phyloP scores from a whole-genome alignment of 441 rosid species.

The Adansonia rubrostipa region DNA sequence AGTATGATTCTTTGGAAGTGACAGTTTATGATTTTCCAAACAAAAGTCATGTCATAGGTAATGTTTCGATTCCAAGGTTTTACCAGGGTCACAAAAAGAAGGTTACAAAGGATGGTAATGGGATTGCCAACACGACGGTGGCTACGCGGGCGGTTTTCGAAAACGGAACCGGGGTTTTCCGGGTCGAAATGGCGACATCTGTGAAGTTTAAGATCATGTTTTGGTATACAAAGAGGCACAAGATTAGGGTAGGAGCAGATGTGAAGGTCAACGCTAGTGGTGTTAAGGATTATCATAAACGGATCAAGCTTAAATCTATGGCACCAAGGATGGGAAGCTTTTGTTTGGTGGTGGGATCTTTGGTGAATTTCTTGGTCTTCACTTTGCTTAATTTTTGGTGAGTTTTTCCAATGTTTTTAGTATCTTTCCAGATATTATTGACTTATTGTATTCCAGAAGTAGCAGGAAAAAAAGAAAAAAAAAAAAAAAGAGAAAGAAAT shows the following conservation, averaged over 20 bases:
- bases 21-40: constrained; percentile 40
- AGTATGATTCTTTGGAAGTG: constrained; percentile 59
- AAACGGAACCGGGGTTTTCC: constrained; percentile 48
- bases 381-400: constrained; percentile 33
- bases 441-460: background rate
- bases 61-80: constrained; percentile 42
- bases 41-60: constrained; percentile 29
- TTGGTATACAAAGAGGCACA: constrained; percentile 62
- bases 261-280: constrained; percentile 54
- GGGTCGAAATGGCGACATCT: constrained; percentile 69
- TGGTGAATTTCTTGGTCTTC: constrained; percentile 38
- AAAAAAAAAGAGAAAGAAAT: background rate
- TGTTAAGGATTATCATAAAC: constrained; percentile 26
- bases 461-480: background rate
- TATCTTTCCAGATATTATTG: background rate
- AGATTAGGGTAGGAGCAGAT: constrained; percentile 51
- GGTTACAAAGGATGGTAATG: constrained; percentile 44
- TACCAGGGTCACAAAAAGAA: constrained; percentile 76
- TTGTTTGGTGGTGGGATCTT: constrained; percentile 31
- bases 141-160: constrained; percentile 38
- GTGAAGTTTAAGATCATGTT: constrained; percentile 69
- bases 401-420: background rate
- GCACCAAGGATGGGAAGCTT: constrained; percentile 30
- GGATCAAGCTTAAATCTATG: constrained; percentile 55
- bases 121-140: constrained; percentile 33